Evolutionary conservation across 2,329 filamentous ascomycete species (phyloP).

Genomic region (Sporothrix pallida): DNA sequence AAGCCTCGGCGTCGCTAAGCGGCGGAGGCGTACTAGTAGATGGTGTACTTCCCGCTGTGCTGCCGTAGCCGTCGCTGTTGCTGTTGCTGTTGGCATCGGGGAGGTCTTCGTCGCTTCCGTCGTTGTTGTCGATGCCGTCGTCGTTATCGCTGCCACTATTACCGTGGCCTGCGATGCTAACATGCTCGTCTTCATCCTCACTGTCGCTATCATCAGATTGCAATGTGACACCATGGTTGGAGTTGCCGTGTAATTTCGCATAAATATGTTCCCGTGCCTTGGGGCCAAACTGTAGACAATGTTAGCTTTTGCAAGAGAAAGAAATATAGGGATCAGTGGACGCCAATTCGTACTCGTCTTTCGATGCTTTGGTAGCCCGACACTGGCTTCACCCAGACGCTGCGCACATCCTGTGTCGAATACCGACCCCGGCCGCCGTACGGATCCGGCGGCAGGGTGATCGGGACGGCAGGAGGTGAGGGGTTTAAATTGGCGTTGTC

Average conservation of each 20-base stretch:
- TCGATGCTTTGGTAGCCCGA: constrained; percentile 42
- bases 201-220: not conserved
- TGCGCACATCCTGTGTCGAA: constrained; percentile 33
- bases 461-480: not conserved
- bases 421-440: not conserved
- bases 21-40: not conserved
- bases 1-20: not conserved
- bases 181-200: not conserved
- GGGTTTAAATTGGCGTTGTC: too few species aligned
- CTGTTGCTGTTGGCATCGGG: not conserved
- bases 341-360: constrained; percentile 39
- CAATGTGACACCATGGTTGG: not conserved
- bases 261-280: constrained; percentile 30
- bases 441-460: too few species aligned
- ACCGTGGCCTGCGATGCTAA: not conserved
- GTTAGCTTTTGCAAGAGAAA: not conserved
- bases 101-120: not conserved
- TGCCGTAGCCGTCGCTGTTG: not conserved
- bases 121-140: not conserved
- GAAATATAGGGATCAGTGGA: not conserved
- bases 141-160: not conserved
- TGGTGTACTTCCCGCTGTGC: not conserved
- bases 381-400: constrained; percentile 40
- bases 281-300: constrained; percentile 34
- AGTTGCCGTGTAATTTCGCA: not conserved